A percentile compares a stretch with the other conserved stretches of the same genome.
These are phyloP conservation scores for Chimonanthus salicifolius DNA, from an alignment of 164 flowering plant species.

Conservation along the genomic window DNA sequence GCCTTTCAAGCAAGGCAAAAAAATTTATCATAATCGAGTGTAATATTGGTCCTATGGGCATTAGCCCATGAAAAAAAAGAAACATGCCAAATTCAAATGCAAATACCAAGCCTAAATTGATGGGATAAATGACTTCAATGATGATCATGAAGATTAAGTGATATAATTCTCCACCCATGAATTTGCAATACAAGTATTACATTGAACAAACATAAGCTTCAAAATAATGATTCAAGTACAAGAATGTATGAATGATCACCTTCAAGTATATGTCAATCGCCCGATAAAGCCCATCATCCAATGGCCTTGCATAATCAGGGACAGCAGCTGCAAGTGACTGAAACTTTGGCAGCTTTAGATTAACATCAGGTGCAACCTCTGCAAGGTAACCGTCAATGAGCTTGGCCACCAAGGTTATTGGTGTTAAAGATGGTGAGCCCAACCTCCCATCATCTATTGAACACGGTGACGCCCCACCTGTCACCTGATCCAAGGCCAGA, in stretches of 20 bases:
- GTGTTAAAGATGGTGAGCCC: constrained; percentile 74
- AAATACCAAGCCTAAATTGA: too few relatives aligned
- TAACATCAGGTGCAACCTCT: constrained; percentile 89
- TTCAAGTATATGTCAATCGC: constrained; percentile 90
- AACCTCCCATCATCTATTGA: constrained; percentile 57
- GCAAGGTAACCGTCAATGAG: constrained; percentile 90
- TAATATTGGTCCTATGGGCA: too few relatives aligned
- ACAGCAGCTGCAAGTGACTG: constrained; percentile 71
- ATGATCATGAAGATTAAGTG: too few relatives aligned
- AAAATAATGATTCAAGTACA: background rate
- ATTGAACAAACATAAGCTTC: background rate
- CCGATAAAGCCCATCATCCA: constrained; percentile 92
- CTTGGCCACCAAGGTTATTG: constrained; percentile 83
- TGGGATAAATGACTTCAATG: too few relatives aligned
- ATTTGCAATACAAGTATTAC: background rate
- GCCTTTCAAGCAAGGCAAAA: too few relatives aligned
- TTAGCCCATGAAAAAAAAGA: too few relatives aligned
- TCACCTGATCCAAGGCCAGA: constrained; percentile 58
- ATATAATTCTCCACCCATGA: too few relatives aligned
- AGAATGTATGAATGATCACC: constrained; percentile 35
- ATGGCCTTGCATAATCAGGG: constrained; percentile 86
- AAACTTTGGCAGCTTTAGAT: constrained; percentile 79
- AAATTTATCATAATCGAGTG: too few relatives aligned
- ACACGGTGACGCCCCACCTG: constrained; percentile 71
- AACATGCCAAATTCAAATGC: too few relatives aligned